phyloP scores from a whole-genome alignment of 257 asterid genomes.

The Jasminum sambac region DNA sequence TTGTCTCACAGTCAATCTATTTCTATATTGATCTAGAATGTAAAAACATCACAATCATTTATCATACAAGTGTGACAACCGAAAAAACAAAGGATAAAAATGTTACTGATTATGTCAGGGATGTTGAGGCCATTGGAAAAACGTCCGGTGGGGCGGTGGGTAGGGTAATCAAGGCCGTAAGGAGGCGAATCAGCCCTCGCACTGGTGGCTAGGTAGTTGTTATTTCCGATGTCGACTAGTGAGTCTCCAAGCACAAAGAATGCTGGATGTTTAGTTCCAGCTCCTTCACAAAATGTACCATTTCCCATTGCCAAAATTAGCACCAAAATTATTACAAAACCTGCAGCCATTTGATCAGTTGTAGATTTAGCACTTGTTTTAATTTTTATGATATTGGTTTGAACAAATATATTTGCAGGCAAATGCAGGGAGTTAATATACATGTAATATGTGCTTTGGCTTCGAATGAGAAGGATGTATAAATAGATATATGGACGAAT shows the following conservation, averaged over 20 bases:
- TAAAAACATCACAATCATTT: no score
- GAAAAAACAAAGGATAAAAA: neutral
- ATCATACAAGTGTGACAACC: no score
- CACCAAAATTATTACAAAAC: slow-evolving; percentile 15
- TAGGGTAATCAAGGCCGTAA: slow-evolving; percentile 68
- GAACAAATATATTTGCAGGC: neutral
- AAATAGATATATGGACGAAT: neutral
- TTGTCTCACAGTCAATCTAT: no score
- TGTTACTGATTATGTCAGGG: slow-evolving; percentile 64
- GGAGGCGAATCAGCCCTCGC: slow-evolving; percentile 85
- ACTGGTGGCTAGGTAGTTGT: slow-evolving; percentile 60
- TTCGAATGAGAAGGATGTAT: slow-evolving; percentile 23
- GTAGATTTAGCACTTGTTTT: slow-evolving; percentile 18
- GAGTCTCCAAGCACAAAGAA: slow-evolving; percentile 81
- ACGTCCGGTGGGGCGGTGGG: slow-evolving; percentile 72
- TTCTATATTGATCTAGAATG: no score
- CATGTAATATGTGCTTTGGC: neutral
- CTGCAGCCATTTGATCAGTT: slow-evolving; percentile 4
- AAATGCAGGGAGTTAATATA: neutral
- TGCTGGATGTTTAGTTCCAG: slow-evolving; percentile 31
- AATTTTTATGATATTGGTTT: neutral
- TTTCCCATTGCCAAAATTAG: slow-evolving; percentile 21
- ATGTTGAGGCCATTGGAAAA: slow-evolving; percentile 76
- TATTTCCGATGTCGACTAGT: slow-evolving; percentile 70
- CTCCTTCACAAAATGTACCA: slow-evolving; percentile 25